These are phyloP conservation scores for Ilyonectria robusta DNA, from an alignment of 2,329 filamentous ascomycete species.

Conservation along the genomic window DNA sequence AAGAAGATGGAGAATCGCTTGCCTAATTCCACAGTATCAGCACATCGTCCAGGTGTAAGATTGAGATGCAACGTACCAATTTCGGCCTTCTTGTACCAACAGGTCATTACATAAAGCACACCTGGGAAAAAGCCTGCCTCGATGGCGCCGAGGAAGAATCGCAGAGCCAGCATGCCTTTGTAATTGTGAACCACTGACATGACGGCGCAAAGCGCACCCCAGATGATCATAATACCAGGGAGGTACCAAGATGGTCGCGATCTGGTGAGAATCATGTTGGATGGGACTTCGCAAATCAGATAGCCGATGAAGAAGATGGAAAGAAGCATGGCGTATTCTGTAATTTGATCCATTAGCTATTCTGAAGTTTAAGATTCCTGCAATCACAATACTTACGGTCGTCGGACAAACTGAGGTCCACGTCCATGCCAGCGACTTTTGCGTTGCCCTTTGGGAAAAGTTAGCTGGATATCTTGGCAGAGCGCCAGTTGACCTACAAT, in stretches of 20 bases:
- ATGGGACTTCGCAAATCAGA: slow-evolving; percentile 67
- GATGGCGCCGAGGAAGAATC: slow-evolving; percentile 67
- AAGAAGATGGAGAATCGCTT: slow-evolving; percentile 72
- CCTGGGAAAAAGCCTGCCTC: slow-evolving; percentile 74
- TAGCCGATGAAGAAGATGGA: slow-evolving; percentile 70
- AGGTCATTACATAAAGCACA: slow-evolving; percentile 73
- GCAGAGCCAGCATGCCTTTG: slow-evolving; percentile 49
- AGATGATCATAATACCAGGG: slow-evolving; percentile 64
- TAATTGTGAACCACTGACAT: slow-evolving; percentile 50
- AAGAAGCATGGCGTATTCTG: slow-evolving; percentile 64
- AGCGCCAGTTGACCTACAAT: slow-evolving; percentile 37
- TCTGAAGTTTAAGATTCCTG: background rate
- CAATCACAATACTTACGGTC: slow-evolving; percentile 35
- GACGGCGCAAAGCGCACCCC: slow-evolving; percentile 50
- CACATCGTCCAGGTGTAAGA: background rate
- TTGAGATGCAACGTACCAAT: slow-evolving; percentile 3
- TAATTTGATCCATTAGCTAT: background rate
- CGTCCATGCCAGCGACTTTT: slow-evolving; percentile 64
- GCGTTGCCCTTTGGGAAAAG: slow-evolving; percentile 57
- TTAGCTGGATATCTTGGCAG: background rate
- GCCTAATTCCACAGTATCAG: slow-evolving; percentile 54
- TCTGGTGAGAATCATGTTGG: slow-evolving; percentile 66
- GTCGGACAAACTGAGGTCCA: slow-evolving; percentile 61
- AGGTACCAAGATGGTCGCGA: slow-evolving; percentile 65
- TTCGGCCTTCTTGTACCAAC: slow-evolving; percentile 70